These are phyloP conservation scores for Cystobasidium pallidum DNA, from an alignment of 1,284 basidiomycete genomes.

Conservation along the genomic window DNA sequence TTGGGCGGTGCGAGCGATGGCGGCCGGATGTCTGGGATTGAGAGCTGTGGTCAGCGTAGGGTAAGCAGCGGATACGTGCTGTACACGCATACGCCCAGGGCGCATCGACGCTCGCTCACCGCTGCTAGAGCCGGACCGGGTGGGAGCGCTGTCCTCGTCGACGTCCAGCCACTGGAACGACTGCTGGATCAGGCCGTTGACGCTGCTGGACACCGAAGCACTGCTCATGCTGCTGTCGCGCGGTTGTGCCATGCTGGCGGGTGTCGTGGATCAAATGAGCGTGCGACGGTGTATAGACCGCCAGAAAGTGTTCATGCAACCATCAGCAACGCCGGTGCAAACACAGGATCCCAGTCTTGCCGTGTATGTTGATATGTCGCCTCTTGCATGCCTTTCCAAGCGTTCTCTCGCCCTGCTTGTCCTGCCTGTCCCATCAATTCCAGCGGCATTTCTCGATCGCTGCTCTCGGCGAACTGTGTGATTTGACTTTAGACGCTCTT, in stretches of 20 bases:
- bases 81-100: no score
- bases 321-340: no score
- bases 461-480: not conserved
- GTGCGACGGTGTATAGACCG: not conserved
- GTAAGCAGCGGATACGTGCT: no score
- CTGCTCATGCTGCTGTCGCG: not conserved
- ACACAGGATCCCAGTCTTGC: no score
- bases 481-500: no score
- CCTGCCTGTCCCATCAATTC: no score
- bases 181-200: constrained; percentile 18
- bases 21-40: no score
- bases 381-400: not conserved
- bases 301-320: no score
- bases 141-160: not conserved
- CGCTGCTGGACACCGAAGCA: constrained; percentile 7
- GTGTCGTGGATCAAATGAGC: not conserved
- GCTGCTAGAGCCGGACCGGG: not conserved
- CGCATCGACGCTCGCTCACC: no score
- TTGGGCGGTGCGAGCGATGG: constrained; percentile 9
- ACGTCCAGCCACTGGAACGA: constrained; percentile 14
- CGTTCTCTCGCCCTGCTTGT: no score
- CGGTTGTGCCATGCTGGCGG: not conserved
- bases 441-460: constrained; percentile 3
- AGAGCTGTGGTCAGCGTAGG: no score
- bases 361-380: no score